These are phyloP conservation scores for Cladosporium cucumerinum DNA, from an alignment of 2,329 filamentous ascomycete species.

Conservation along the genomic window DNA sequence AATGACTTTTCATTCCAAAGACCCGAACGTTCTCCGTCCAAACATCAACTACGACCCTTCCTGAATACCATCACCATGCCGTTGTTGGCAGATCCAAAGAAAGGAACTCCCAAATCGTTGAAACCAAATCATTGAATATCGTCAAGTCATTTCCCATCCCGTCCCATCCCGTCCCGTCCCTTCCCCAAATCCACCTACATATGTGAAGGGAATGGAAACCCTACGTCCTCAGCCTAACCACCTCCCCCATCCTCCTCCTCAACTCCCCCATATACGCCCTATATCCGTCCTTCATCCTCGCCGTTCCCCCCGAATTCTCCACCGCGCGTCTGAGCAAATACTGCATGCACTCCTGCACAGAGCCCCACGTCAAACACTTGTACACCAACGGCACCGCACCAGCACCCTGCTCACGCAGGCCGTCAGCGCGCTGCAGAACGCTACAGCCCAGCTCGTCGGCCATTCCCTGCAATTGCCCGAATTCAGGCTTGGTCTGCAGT, in stretches of 20 bases:
- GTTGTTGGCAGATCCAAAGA: not conserved
- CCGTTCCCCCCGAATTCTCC: slow-evolving; percentile 60
- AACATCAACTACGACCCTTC: too few relatives aligned
- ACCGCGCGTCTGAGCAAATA: slow-evolving; percentile 59
- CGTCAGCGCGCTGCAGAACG: slow-evolving; percentile 44
- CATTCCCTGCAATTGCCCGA: slow-evolving; percentile 90
- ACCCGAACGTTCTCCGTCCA: too few relatives aligned
- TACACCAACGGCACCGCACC: slow-evolving; percentile 38
- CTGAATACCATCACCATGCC: too few relatives aligned
- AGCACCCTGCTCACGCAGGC: slow-evolving; percentile 35
- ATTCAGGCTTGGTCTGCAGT: slow-evolving; percentile 50
- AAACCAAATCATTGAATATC: not conserved
- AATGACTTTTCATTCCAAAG: too few relatives aligned
- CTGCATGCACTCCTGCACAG: slow-evolving; percentile 71
- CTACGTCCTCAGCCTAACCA: not conserved
- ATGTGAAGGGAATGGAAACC: too few relatives aligned
- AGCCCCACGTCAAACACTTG: slow-evolving; percentile 58
- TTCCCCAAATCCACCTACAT: not conserved
- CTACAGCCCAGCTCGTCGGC: slow-evolving; percentile 79
- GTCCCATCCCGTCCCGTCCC: not conserved
- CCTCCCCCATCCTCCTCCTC: slow-evolving; percentile 5
- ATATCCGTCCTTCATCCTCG: slow-evolving; percentile 39
- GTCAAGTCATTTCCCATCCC: not conserved
- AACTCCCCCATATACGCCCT: slow-evolving; percentile 7
- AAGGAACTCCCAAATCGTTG: not conserved